phyloP scores from a whole-genome alignment of 1,139 yeast species.

The Blastobotrys indianensis region DNA sequence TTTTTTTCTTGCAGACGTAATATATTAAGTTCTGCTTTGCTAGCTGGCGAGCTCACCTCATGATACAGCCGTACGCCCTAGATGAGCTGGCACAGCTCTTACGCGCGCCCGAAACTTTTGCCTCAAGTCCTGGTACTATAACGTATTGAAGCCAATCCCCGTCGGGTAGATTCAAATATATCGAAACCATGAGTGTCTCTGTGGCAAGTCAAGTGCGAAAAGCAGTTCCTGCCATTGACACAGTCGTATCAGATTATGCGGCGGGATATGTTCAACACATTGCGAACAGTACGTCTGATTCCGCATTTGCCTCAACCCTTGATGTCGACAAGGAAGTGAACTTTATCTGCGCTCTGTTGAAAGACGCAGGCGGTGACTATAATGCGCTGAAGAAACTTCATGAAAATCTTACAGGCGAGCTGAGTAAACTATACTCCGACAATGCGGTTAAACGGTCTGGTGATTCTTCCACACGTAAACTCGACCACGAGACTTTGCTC shows the following conservation, averaged over 20 bases:
- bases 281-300: conserved; percentile 67
- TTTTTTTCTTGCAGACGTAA: too few relatives aligned
- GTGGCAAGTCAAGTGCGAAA: conserved; percentile 55
- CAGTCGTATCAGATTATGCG: conserved; percentile 87
- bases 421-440: conserved; percentile 53
- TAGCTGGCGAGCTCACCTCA: too few relatives aligned
- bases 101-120: too few relatives aligned
- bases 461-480: conserved; percentile 79
- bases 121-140: too few relatives aligned
- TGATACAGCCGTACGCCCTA: too few relatives aligned
- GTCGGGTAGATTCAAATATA: too few relatives aligned
- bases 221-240: conserved; percentile 81
- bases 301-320: conserved; percentile 62
- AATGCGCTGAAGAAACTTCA: conserved; percentile 48
- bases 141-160: too few relatives aligned
- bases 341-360: conserved; percentile 57
- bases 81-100: too few relatives aligned
- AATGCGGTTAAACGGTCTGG: conserved; percentile 53
- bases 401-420: conserved; percentile 41
- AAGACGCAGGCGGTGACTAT: conserved; percentile 74
- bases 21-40: too few relatives aligned
- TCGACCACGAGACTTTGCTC: conserved; percentile 36
- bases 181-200: conserved; percentile 9
- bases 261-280: conserved; percentile 83
- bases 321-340: conserved; percentile 60